These are phyloP conservation scores for Exophiala sideris DNA, from an alignment of 2,329 filamentous ascomycete genomes.

Conservation along the genomic window DNA sequence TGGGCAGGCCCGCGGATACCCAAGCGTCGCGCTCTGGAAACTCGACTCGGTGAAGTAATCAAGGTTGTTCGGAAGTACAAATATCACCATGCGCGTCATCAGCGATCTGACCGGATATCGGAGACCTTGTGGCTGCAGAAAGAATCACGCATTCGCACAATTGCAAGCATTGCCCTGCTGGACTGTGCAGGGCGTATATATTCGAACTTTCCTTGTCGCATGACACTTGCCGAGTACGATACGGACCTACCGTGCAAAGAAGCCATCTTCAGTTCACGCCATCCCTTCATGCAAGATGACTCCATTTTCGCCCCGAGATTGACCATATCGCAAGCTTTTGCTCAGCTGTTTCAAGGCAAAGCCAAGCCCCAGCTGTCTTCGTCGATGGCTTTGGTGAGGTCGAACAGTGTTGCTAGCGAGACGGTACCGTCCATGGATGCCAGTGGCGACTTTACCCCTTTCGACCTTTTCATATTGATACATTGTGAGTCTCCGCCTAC, in stretches of 20 bases:
- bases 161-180: slow-evolving; percentile 40
- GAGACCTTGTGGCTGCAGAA: slow-evolving; percentile 44
- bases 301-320: slow-evolving; percentile 38
- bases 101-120: slow-evolving; percentile 35
- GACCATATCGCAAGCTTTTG: slow-evolving; percentile 39
- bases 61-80: slow-evolving; percentile 41
- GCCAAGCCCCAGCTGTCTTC: slow-evolving; percentile 16
- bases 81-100: slow-evolving; percentile 39
- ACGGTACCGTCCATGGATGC: slow-evolving; percentile 17
- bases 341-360: slow-evolving; percentile 35
- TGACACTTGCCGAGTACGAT: slow-evolving; percentile 40
- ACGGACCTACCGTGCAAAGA: slow-evolving; percentile 45
- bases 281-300: slow-evolving; percentile 42
- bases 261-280: slow-evolving; percentile 37
- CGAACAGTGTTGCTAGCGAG: background rate
- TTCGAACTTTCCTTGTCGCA: slow-evolving; percentile 44
- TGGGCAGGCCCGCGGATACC: slow-evolving; percentile 41
- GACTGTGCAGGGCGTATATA: slow-evolving; percentile 47
- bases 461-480: slow-evolving; percentile 44
- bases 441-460: slow-evolving; percentile 30
- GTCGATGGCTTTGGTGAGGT: slow-evolving; percentile 2
- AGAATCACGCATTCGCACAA: slow-evolving; percentile 43
- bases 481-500: slow-evolving; percentile 34
- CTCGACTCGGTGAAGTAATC: slow-evolving; percentile 42
- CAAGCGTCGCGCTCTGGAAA: slow-evolving; percentile 42